A percentile compares a stretch with the other conserved stretches of the same genome.
These are phyloP conservation scores for Periconia sp. DNA, from an alignment of 2,329 filamentous ascomycete species.

Conservation along the genomic window DNA sequence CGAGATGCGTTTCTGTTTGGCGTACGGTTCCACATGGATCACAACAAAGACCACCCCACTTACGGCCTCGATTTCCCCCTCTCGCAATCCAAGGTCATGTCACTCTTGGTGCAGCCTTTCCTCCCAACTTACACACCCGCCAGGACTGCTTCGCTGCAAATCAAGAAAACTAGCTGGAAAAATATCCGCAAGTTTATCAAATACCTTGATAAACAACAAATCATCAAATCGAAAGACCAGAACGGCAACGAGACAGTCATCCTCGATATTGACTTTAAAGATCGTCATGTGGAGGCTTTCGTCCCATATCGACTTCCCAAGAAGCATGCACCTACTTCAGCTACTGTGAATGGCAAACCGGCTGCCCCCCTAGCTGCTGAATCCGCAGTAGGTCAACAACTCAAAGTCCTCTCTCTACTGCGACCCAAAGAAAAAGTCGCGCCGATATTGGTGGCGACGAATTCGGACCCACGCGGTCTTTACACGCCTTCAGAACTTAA, in stretches of 20 bases:
- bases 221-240: slow-evolving; percentile 67
- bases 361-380: slow-evolving; percentile 44
- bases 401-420: slow-evolving; percentile 57
- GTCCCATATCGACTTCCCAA: slow-evolving; percentile 64
- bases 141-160: slow-evolving; percentile 61
- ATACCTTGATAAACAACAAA: slow-evolving; percentile 62
- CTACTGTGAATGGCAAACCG: slow-evolving; percentile 42
- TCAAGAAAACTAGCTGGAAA: slow-evolving; percentile 73
- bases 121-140: slow-evolving; percentile 61
- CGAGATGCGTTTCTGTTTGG: slow-evolving; percentile 65
- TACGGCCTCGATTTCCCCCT: slow-evolving; percentile 64
- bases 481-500: slow-evolving; percentile 64
- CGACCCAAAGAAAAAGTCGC: slow-evolving; percentile 60
- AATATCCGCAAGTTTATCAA: slow-evolving; percentile 72
- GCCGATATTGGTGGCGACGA: slow-evolving; percentile 55
- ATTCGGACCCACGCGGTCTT: slow-evolving; percentile 54
- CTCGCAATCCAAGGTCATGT: slow-evolving; percentile 64
- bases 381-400: slow-evolving; percentile 49
- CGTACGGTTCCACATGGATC: slow-evolving; percentile 60
- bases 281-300: slow-evolving; percentile 57
- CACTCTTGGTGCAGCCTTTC: slow-evolving; percentile 66
- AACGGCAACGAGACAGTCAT: slow-evolving; percentile 66
- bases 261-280: slow-evolving; percentile 65
- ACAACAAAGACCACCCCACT: slow-evolving; percentile 54
- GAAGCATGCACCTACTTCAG: slow-evolving; percentile 47